Conservation (phyloP, 2,329 filamentous ascomycete species). For the Arachnopeziza araneosa region DNA sequence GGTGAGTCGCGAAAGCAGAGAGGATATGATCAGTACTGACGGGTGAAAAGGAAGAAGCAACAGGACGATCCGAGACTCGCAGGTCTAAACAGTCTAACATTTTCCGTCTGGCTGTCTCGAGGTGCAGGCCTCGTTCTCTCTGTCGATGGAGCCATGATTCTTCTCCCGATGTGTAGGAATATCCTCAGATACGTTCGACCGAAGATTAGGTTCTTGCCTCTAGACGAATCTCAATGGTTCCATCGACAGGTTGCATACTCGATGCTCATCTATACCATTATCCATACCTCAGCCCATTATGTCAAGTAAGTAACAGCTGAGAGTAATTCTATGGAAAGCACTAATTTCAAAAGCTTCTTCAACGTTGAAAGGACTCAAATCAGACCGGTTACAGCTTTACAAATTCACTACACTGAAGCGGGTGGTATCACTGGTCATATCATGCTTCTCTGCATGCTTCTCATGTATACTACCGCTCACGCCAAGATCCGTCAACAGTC, state of each 20-base stretch:
- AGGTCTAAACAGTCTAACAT: conserved; percentile 73
- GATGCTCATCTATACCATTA: conserved; percentile 72
- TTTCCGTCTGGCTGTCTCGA: conserved; percentile 93
- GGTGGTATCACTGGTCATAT: conserved; percentile 93
- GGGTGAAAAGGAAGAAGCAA: conserved; percentile 68
- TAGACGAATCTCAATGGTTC: conserved; percentile 98
- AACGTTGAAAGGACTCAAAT: conserved; percentile 86
- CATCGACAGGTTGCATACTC: conserved; percentile 92
- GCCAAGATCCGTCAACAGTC: conserved; percentile 92
- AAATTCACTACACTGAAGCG: conserved; percentile 87
- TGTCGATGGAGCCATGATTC: conserved; percentile 79
- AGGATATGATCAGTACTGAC: conserved; percentile 20
- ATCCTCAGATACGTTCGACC: conserved; percentile 79
- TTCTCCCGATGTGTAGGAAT: conserved; percentile 92
- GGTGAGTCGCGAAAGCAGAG: conserved; percentile 49
- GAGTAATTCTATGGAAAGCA: background rate
- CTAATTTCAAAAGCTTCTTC: conserved; percentile 62
- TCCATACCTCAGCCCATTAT: conserved; percentile 80
- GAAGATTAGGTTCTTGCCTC: conserved; percentile 78
- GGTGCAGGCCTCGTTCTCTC: conserved; percentile 83
- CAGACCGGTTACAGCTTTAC: conserved; percentile 70
- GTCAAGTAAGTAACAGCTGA: conserved; percentile 64
- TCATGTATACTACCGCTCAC: conserved; percentile 97
- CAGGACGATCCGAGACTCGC: conserved; percentile 60
- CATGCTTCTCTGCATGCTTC: conserved; percentile 97